Evolutionary conservation across 495 filamentous ascomycete genomes (phyloP).

Genomic region (Symbiotaphrina buchneri): DNA sequence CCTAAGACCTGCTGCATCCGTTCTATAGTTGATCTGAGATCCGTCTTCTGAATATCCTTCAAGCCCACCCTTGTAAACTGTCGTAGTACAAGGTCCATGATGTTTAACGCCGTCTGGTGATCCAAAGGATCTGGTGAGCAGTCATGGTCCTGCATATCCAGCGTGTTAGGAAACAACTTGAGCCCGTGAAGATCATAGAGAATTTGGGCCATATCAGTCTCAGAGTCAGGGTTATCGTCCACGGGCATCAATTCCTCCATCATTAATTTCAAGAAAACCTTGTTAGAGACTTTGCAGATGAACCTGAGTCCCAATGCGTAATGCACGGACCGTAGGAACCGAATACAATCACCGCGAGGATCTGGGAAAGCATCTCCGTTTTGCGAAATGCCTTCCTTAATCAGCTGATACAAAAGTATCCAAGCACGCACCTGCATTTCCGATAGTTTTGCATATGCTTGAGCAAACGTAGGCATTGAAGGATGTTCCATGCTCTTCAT

Average conservation of each 20-base stretch:
- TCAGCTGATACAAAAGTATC: conserved; percentile 51
- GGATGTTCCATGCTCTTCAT: background rate
- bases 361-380: conserved; percentile 34
- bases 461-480: background rate
- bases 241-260: conserved; percentile 48
- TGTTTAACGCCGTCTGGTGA: conserved; percentile 45
- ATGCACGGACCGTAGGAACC: conserved; percentile 59
- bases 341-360: conserved; percentile 43
- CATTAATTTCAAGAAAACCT: conserved; percentile 73
- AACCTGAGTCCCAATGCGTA: conserved; percentile 67
- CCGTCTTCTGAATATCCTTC: conserved; percentile 77
- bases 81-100: conserved; percentile 61
- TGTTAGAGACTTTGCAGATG: conserved; percentile 65
- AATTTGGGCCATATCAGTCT: conserved; percentile 62
- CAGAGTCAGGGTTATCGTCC: conserved; percentile 49
- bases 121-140: conserved; percentile 56
- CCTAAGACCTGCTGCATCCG: conserved; percentile 62
- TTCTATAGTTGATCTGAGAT: conserved; percentile 70
- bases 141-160: conserved; percentile 49
- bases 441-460: conserved; percentile 29
- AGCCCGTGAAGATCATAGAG: conserved; percentile 78
- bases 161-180: conserved; percentile 46
- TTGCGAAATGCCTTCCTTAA: conserved; percentile 54
- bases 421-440: conserved; percentile 82
- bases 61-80: conserved; percentile 68